phyloP scores from a whole-genome alignment of 139 green algal species.

The Coelastrella sp. region DNA sequence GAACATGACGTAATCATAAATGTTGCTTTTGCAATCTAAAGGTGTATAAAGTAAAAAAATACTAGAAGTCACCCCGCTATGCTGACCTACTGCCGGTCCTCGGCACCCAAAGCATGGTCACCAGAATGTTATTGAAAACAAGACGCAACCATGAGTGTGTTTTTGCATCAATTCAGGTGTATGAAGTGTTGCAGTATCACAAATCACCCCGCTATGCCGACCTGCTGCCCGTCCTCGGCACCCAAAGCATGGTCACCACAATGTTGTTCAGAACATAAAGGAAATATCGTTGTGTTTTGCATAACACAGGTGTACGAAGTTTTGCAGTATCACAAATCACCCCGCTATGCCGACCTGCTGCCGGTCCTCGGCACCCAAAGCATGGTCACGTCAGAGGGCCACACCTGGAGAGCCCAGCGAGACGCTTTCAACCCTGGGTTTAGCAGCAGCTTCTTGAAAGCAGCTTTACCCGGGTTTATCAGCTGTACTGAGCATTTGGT shows the following conservation, averaged over 20 bases:
- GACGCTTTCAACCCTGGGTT: constrained; percentile 51
- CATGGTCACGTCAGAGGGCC: constrained; percentile 43
- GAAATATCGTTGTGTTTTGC: too few relatives aligned
- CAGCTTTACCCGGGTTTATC: constrained; percentile 37
- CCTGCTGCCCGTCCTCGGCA: constrained; percentile 41
- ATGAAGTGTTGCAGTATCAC: neutral
- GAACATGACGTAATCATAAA: too few relatives aligned
- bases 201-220: neutral
- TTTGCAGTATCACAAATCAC: constrained; percentile 39
- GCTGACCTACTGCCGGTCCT: constrained; percentile 41
- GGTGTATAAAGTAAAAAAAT: constrained; percentile 42
- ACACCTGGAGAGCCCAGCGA: constrained; percentile 25
- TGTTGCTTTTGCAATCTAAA: neutral
- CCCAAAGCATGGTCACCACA: too few relatives aligned
- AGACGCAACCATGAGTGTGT: neutral
- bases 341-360: constrained; percentile 42
- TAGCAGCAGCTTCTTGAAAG: constrained; percentile 33
- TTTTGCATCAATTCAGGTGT: neutral
- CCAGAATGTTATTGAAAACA: neutral
- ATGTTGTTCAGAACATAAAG: too few relatives aligned
- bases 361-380: constrained; percentile 40
- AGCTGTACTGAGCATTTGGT: constrained; percentile 27
- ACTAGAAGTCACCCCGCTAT: constrained; percentile 46
- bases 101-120: constrained; percentile 26
- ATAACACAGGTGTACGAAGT: constrained; percentile 43